These are phyloP conservation scores for Candida methanosorbosa DNA, from an alignment of 805 yeast genomes.

Conservation along the genomic window DNA sequence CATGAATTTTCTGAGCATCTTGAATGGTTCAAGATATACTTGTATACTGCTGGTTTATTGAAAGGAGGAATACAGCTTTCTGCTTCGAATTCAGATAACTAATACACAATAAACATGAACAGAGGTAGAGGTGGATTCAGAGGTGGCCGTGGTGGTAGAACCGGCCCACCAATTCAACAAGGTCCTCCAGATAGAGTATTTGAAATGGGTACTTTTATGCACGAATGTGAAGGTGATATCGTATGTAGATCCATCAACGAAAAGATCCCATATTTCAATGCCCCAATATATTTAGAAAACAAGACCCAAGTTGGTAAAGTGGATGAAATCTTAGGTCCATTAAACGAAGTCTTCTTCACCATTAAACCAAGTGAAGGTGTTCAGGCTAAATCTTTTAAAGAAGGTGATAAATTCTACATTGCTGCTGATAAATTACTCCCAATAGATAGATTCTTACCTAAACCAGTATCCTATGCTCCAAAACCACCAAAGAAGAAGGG, in stretches of 20 bases:
- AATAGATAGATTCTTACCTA: slow-evolving; percentile 92
- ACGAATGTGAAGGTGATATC: slow-evolving; percentile 93
- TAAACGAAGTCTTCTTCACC: slow-evolving; percentile 97
- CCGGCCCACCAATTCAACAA: slow-evolving; percentile 66
- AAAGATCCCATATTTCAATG: slow-evolving; percentile 96
- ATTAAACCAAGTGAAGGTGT: slow-evolving; percentile 95
- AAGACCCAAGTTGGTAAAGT: slow-evolving; percentile 95
- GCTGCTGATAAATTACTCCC: slow-evolving; percentile 95
- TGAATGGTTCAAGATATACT: too few species aligned
- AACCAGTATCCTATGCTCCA: slow-evolving; percentile 84
- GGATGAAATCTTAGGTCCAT: slow-evolving; percentile 95
- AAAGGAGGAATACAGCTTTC: too few species aligned
- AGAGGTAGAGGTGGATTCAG: slow-evolving; percentile 62
- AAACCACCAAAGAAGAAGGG: slow-evolving; percentile 67
- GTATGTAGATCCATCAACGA: slow-evolving; percentile 93
- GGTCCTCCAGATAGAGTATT: slow-evolving; percentile 96
- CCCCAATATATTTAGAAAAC: slow-evolving; percentile 95
- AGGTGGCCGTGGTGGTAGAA: slow-evolving; percentile 61
- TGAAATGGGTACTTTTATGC: slow-evolving; percentile 91
- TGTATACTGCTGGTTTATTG: too few species aligned
- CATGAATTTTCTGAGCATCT: too few species aligned
- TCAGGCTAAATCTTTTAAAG: slow-evolving; percentile 86
- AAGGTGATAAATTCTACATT: slow-evolving; percentile 93
- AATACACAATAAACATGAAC: slow-evolving; percentile 35
- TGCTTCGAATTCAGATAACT: too few species aligned